Conservation (phyloP, 116 monocot species). For the Posidonia oceanica region DNA sequence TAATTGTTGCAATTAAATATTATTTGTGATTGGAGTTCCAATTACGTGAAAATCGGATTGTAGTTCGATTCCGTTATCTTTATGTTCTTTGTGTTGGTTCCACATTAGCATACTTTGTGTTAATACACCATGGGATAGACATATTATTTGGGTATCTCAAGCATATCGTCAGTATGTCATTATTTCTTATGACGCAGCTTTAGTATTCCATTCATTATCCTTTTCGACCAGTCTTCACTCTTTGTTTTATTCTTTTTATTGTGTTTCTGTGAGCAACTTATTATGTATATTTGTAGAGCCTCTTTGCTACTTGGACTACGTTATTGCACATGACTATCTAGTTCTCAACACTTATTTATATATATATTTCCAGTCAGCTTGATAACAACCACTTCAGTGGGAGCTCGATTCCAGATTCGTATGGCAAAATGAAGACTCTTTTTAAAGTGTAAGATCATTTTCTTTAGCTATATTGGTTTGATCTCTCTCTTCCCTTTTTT, state of each 20-base stretch:
- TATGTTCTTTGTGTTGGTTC: no score
- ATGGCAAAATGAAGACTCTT: constrained; percentile 43
- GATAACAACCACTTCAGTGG: constrained; percentile 95
- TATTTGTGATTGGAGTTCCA: no score
- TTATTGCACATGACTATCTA: background rate
- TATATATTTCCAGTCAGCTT: constrained; percentile 52
- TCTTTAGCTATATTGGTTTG: background rate
- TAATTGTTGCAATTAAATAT: no score
- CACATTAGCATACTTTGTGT: no score
- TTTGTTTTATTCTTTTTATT: no score
- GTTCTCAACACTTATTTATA: background rate
- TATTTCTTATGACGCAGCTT: no score
- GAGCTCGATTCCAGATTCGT: constrained; percentile 63
- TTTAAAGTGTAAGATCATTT: constrained; percentile 62
- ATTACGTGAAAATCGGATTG: no score
- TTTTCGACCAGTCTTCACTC: background rate
- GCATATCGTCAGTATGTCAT: no score
- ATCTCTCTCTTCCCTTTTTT: background rate
- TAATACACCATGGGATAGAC: no score
- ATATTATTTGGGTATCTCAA: no score
- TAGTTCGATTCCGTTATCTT: no score
- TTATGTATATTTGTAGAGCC: background rate
- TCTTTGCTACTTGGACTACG: background rate
- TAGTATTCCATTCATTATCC: background rate
- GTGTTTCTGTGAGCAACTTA: background rate